phyloP scores from a whole-genome alignment of 768 basidiomycete species.

The Baorangia bicolor region DNA sequence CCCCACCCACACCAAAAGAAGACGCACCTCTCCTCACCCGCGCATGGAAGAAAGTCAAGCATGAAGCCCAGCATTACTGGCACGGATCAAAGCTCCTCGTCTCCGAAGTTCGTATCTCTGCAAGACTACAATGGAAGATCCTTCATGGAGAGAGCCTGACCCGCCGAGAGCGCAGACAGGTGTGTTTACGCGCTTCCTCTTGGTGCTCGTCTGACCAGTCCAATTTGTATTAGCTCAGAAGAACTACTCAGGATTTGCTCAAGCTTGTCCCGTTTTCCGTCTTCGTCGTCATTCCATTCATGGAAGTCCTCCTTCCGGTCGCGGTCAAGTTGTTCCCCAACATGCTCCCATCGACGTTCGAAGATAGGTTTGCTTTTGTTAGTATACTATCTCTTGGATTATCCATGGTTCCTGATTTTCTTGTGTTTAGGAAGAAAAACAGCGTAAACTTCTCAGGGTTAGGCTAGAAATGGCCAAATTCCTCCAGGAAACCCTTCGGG shows the following conservation, averaged over 20 bases:
- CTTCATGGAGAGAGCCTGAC: constrained; percentile 90
- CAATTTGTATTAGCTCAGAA: constrained; percentile 59
- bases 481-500: constrained; percentile 94
- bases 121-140: constrained; percentile 86
- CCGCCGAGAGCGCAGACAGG: constrained; percentile 91
- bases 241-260: constrained; percentile 91
- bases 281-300: constrained; percentile 95
- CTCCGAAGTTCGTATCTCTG: constrained; percentile 89
- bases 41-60: constrained; percentile 91
- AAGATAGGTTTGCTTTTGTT: constrained; percentile 94
- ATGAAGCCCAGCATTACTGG: constrained; percentile 97
- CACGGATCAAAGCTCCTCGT: constrained; percentile 92
- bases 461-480: constrained; percentile 99
- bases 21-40: constrained; percentile 52
- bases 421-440: constrained; percentile 81
- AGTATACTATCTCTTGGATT: constrained; percentile 20
- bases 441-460: constrained; percentile 91
- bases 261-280: constrained; percentile 94
- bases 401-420: not conserved
- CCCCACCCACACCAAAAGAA: constrained; percentile 50
- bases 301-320: constrained; percentile 95
- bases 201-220: constrained; percentile 1
- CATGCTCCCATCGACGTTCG: constrained; percentile 98
- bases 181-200: constrained; percentile 28
- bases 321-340: constrained; percentile 97